Percentiles rank a stretch among this genome's conserved stretches.
These are phyloP conservation scores for Durio zibethinus DNA, from an alignment of 345 rosid species.

Conservation along the genomic window DNA sequence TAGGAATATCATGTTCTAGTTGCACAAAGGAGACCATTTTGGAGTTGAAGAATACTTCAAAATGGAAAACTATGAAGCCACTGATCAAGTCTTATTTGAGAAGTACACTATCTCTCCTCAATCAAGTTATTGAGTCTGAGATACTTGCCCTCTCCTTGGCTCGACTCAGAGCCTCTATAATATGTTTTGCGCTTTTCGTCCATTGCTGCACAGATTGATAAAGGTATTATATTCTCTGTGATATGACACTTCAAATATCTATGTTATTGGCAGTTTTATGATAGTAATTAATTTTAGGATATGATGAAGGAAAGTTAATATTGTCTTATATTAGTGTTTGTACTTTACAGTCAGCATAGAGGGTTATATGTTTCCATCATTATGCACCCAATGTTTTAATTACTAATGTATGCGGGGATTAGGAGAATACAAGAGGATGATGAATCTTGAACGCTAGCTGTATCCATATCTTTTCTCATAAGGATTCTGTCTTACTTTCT, in stretches of 20 bases:
- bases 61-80: slow-evolving; percentile 71
- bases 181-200: slow-evolving; percentile 64
- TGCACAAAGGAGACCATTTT: slow-evolving; percentile 53
- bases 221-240: slow-evolving; percentile 47
- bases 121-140: slow-evolving; percentile 61
- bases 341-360: background rate
- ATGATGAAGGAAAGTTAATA: background rate
- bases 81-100: slow-evolving; percentile 67
- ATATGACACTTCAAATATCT: background rate
- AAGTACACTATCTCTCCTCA: slow-evolving; percentile 67
- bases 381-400: background rate
- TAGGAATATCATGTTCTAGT: slow-evolving; percentile 70
- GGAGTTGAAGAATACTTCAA: slow-evolving; percentile 60
- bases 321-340: background rate
- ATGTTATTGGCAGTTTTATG: background rate
- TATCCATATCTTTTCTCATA: background rate
- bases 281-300: background rate
- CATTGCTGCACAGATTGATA: slow-evolving; percentile 53
- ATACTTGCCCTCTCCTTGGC: slow-evolving; percentile 53
- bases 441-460: background rate
- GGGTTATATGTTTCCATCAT: background rate
- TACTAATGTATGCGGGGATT: background rate
- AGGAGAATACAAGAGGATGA: background rate
- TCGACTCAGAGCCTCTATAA: slow-evolving; percentile 53
- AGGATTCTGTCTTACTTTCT: background rate